phyloP scores from a whole-genome alignment of 768 basidiomycete species.

The Gloeostereum incarnatum region DNA sequence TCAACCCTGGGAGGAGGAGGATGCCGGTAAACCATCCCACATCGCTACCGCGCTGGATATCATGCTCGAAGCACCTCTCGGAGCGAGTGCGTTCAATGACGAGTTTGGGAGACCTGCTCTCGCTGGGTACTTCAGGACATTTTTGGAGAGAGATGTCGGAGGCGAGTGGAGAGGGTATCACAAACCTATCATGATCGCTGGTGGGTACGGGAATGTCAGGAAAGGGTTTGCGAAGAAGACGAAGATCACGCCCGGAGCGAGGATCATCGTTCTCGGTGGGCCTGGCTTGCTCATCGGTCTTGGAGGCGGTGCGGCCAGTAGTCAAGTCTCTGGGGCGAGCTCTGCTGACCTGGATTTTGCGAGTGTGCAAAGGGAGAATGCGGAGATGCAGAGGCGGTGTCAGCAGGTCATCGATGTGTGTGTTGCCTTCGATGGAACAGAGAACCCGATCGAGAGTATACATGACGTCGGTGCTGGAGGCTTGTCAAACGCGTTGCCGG shows the following conservation, averaged over 20 bases:
- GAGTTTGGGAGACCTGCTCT: conserved; percentile 95
- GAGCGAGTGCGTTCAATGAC: conserved; percentile 95
- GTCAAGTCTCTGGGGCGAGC: conserved; percentile 84
- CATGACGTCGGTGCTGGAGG: conserved; percentile 99
- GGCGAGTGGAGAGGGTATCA: conserved; percentile 89
- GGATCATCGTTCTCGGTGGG: conserved; percentile 88
- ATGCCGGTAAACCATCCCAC: conserved; percentile 84
- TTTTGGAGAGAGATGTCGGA: conserved; percentile 64
- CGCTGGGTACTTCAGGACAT: conserved; percentile 92
- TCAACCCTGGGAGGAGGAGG: conserved; percentile 96
- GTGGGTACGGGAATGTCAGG: conserved; percentile 91
- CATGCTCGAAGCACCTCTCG: conserved; percentile 94
- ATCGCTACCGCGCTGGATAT: conserved; percentile 93
- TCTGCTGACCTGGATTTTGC: conserved; percentile 95
- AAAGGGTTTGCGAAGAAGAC: conserved; percentile 75
- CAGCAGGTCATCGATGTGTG: conserved; percentile 98
- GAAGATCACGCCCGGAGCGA: conserved; percentile 70
- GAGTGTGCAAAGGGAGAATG: conserved; percentile 94
- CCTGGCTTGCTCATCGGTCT: conserved; percentile 95
- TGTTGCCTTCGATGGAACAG: conserved; percentile 34
- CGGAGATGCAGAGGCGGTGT: conserved; percentile 95
- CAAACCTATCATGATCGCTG: conserved; percentile 99
- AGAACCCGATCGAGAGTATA: conserved; percentile 87
- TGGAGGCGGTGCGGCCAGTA: conserved; percentile 94
- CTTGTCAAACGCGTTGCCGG: conserved; percentile 91